phyloP scores from a whole-genome alignment of 2,329 filamentous ascomycete genomes.

The Fusarium chaquense region DNA sequence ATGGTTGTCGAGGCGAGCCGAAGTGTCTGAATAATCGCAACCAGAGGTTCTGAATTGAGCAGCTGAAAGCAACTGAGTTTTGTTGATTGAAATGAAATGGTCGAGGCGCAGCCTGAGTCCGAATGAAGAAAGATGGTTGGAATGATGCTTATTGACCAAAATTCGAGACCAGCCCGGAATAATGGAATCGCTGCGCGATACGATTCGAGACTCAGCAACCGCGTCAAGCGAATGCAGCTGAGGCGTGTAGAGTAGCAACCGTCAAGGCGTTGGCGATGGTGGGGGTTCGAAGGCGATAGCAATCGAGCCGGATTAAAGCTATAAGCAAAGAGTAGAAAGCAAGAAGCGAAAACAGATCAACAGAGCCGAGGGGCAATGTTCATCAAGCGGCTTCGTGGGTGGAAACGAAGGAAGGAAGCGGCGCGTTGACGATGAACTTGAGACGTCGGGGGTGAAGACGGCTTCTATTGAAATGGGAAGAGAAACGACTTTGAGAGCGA shows the following conservation, averaged over 20 bases:
- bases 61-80: constrained; percentile 21
- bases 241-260: constrained; percentile 52
- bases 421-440: constrained; percentile 41
- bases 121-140: constrained; percentile 43
- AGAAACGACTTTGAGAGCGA: constrained; percentile 46
- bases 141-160: constrained; percentile 48
- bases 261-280: constrained; percentile 55
- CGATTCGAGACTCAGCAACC: constrained; percentile 54
- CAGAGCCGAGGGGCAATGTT: constrained; percentile 44
- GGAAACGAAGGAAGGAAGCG: constrained; percentile 47
- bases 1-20: constrained; percentile 26
- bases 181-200: constrained; percentile 48
- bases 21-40: constrained; percentile 34
- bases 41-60: constrained; percentile 7
- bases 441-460: constrained; percentile 41
- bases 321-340: constrained; percentile 57
- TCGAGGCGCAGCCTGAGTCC: constrained; percentile 54
- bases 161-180: constrained; percentile 64
- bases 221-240: constrained; percentile 60
- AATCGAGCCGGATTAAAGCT: constrained; percentile 56
- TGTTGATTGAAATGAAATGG: constrained; percentile 26
- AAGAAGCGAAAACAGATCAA: constrained; percentile 49
- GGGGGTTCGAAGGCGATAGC: constrained; percentile 49
- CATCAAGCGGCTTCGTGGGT: constrained; percentile 47
- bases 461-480: constrained; percentile 45